Percentiles rank a stretch among this genome's conserved stretches.
phyloP scores from a whole-genome alignment of 1,284 basidiomycete species.

The Ustilago cynodontis region DNA sequence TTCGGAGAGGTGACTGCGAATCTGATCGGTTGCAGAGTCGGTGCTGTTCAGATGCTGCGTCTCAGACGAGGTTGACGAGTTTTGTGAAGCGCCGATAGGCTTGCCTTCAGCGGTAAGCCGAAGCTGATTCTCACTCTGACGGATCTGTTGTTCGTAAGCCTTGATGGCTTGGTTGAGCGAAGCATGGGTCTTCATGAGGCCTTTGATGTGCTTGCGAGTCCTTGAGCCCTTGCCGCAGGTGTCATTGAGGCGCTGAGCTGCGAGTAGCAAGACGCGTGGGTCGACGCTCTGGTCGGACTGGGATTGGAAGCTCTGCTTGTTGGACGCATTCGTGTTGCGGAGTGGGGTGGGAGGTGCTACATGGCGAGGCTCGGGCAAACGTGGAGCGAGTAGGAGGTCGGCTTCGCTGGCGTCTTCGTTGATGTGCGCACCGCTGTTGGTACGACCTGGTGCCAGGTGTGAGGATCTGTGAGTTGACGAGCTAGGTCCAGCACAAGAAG shows the following conservation, averaged over 20 bases:
- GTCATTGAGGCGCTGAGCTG: slow-evolving; percentile 59
- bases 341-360: slow-evolving; percentile 41
- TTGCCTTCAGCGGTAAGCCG: slow-evolving; percentile 33
- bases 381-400: slow-evolving; percentile 43
- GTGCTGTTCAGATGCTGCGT: slow-evolving; percentile 1
- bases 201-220: slow-evolving; percentile 66
- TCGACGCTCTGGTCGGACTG: slow-evolving; percentile 28
- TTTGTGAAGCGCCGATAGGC: slow-evolving; percentile 6
- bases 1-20: slow-evolving; percentile 24
- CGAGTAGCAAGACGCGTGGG: slow-evolving; percentile 46
- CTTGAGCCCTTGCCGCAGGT: slow-evolving; percentile 58
- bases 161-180: slow-evolving; percentile 45
- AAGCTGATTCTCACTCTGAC: slow-evolving; percentile 40
- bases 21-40: slow-evolving; percentile 15
- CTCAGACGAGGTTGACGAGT: slow-evolving; percentile 1
- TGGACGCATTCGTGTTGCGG: slow-evolving; percentile 24
- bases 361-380: slow-evolving; percentile 42
- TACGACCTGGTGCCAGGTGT: slow-evolving; percentile 12
- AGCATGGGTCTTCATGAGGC: slow-evolving; percentile 56
- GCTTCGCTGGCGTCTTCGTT: slow-evolving; percentile 30
- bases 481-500: slow-evolving; percentile 31
- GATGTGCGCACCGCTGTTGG: slow-evolving; percentile 7
- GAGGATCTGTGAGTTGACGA: slow-evolving; percentile 15
- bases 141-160: slow-evolving; percentile 46
- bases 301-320: slow-evolving; percentile 28